Base-by-base conservation (phyloP, 164 flowering plant species). In the Pachysandra terminalis region DNA sequence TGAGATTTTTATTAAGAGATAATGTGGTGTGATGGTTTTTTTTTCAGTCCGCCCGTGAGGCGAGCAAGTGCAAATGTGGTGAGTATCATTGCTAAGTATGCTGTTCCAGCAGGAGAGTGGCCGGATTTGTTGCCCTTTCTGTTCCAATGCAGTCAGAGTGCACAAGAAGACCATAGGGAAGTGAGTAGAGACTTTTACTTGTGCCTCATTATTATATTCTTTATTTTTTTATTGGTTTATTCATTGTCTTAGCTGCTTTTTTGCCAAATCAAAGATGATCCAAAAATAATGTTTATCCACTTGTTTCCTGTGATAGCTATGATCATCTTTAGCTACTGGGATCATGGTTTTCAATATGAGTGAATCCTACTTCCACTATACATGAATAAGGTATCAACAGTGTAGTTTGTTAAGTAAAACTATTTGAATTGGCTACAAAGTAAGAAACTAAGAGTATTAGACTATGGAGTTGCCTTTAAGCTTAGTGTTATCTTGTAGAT, bases 11-110 rank as follows among this genome's bases (percentile, higher is more conserved):
- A n/a, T n/a, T n/a, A n/a, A n/a, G n/a, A n/a, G n/a, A n/a, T n/a
- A 32, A 61, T 24, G 7, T 9, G 70, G 56, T 8, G 23, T 15
- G 17, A 15, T 45, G 51, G n/a, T 66, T 58, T 19, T 28, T 64
- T 68, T 66, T 73, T 73, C 90, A 94, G 98, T 73, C 84, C 93
- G 12, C 96, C 85, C 4, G 98, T 94, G 68, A 81, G 98, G 72
- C 81, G 91, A 68, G 98, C 98, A 1, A 91, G 98, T 82, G 97
- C 97, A 16, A 94, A 90, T 80, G 98, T 94, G n/a, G 90, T 94
- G 57, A 91, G 97, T 68, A 79, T 91, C 26, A 71, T 94, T 68
- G 98, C 98, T 9, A 91, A 94, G 74, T 90, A 90, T 82, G 97
- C 98, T 17, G 96, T 94, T 59, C 96, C 96, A 19, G 81, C 90